Evolutionary conservation across 1,284 basidiomycete species (phyloP), one percentile per base, ranked within the genome.

Genomic region (Papiliotrema nemorosa): DNA sequence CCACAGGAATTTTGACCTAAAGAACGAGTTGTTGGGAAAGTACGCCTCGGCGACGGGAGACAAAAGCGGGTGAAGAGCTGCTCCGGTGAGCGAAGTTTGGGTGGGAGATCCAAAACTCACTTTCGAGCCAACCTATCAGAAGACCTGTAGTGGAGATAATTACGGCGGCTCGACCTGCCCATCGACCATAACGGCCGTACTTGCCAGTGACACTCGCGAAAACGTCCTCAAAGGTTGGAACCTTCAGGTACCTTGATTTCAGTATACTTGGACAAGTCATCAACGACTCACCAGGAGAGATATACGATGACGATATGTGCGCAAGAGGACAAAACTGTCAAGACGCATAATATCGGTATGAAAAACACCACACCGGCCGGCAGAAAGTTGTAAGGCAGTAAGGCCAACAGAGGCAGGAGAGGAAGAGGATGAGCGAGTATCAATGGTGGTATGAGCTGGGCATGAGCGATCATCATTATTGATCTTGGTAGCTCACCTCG

Each of bases 281-380:
- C 20, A 34, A 43, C 6, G 26, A 58, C 64, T 43, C 31, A 66
- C 73, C 72, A 72, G 1, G 71, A 60, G 2, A 75, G 65, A 51
- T 76, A 75, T 39, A 74, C 71, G 21, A 73, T 71, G 35, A 76
- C 74, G 21, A 76, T 70, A 41, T 74, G 72, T 1, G 73, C 72
- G 39, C 72, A 74, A 7, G 66, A 62, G 2, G 68, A 70, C 7
- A 75, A 55, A 1, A 61, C 47, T 0, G 69, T 67, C 22, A 72
- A 49, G 7, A 69, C 55, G 37, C 67, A 69, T 35, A 74, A 59
- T 12, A 70, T 45, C 5, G 73, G 73, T 39, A 75, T 59, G 60
- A 73, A 75, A 37, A 76, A 59, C 3, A 72, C 67, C 1, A 73
- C 69, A 16, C 74, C 74, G 2, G 68, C 73, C 0, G 74, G 74